These are phyloP conservation scores for Cutaneotrichosporon sp. DNA, from an alignment of 1,284 basidiomycete genomes.

Conservation along the genomic window DNA sequence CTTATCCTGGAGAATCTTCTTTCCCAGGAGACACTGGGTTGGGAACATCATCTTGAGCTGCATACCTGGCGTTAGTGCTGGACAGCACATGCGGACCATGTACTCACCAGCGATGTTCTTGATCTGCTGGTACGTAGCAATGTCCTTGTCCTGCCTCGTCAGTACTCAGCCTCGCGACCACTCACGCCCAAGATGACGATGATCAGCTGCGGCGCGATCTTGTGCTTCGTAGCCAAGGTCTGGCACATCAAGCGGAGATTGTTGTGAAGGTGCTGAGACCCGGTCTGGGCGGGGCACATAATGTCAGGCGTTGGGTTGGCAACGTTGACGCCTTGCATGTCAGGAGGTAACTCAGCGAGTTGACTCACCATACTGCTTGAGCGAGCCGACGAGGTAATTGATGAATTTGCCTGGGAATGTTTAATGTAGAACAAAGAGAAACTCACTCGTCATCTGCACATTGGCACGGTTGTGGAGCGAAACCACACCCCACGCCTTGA, in stretches of 20 bases:
- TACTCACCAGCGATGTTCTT: conserved; percentile 45
- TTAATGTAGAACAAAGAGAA: background rate
- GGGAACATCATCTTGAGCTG: conserved; percentile 30
- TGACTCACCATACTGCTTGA: conserved; percentile 27
- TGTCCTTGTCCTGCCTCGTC: conserved; percentile 38
- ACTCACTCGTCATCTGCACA: conserved; percentile 28
- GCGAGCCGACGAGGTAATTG: conserved; percentile 8
- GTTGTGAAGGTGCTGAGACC: conserved; percentile 6
- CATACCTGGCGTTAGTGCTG: conserved; percentile 9
- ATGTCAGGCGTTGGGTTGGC: conserved; percentile 32
- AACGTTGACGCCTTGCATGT: conserved; percentile 30
- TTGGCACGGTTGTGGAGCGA: conserved; percentile 37
- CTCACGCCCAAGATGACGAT: conserved; percentile 46
- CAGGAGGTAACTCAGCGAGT: background rate
- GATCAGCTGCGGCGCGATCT: conserved; percentile 48
- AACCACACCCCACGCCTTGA: conserved; percentile 51
- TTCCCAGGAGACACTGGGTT: conserved; percentile 50
- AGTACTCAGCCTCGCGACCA: background rate
- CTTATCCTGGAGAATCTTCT: conserved; percentile 47
- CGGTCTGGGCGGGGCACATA: conserved; percentile 6
- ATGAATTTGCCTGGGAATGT: conserved; percentile 33
- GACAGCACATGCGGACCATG: background rate
- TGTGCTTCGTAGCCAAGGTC: conserved; percentile 35
- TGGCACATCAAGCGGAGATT: conserved; percentile 32
- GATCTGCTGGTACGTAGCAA: conserved; percentile 50